Conservation (phyloP, 495 filamentous ascomycete genomes). For the Platismatia glauca region DNA sequence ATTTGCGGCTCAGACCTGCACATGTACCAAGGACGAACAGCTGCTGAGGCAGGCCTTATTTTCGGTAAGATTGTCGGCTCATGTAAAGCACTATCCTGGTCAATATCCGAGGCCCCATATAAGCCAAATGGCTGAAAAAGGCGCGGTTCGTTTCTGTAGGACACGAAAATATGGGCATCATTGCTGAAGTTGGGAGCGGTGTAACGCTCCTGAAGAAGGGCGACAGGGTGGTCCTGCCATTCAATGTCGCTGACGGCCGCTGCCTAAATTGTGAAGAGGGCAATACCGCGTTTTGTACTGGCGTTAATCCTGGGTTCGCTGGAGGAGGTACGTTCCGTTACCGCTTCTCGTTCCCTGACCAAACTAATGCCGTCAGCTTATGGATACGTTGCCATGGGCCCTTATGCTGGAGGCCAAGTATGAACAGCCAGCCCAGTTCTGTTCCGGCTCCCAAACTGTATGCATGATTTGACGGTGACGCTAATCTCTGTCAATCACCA, state of each 20-base stretch:
- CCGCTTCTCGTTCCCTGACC: not conserved
- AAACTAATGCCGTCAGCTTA: conserved; percentile 31
- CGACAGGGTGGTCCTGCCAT: conserved; percentile 41
- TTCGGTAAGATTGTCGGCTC: conserved; percentile 31
- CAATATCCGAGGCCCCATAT: not conserved
- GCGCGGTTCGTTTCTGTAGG: conserved; percentile 24
- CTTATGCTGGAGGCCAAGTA: conserved; percentile 41
- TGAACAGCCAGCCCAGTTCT: not conserved
- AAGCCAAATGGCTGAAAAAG: not conserved
- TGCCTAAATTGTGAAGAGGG: conserved; percentile 53
- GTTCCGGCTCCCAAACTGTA: not conserved
- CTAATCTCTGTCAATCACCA: not conserved
- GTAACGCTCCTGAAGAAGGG: conserved; percentile 40
- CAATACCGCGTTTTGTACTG: conserved; percentile 47
- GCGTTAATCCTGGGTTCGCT: conserved; percentile 51
- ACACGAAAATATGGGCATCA: conserved; percentile 50
- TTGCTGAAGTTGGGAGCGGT: conserved; percentile 38
- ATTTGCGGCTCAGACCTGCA: conserved; percentile 45
- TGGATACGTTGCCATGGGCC: conserved; percentile 54
- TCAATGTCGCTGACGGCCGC: conserved; percentile 50
- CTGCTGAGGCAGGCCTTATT: conserved; percentile 42
- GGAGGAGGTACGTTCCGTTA: conserved; percentile 30
- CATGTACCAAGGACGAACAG: conserved; percentile 42
- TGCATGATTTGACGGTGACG: not conserved
- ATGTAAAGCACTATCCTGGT: not conserved